Base-by-base conservation (phyloP, 192 early-diverging fungal genomes). In the Backusella luteola region DNA sequence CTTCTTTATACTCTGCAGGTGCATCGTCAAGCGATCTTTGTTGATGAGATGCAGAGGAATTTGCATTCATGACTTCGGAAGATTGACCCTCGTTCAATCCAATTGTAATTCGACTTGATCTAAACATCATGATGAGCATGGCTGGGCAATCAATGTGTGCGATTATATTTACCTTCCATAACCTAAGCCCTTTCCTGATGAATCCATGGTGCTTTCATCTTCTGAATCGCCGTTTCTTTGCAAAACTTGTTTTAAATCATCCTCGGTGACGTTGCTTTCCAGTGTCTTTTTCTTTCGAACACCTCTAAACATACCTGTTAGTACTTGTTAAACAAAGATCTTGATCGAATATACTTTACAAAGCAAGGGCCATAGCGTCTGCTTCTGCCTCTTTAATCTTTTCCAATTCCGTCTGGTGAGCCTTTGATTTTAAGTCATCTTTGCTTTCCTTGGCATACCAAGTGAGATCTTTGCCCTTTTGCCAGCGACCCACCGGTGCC, bases 401-500 rank as follows among this genome's bases (percentile, higher is more conserved):
- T 26, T 69, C 79, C n/a, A 90, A 68, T 71, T 90, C 89, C 21
- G 79, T 76, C 19, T 63, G 21, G 8, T 63, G 8, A 29, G 59
- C 67, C 2, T 83, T 77, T 29, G 11, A 46, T 21, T 72, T 72
- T 29, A 46, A 29, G 23, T 32, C 80, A 6, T 80, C 82, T 3
- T 77, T 82, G 38, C 77, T 79, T 68, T 87, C 85, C 70, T 93
- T 94, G 36, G 87, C 86, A 79, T 94, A 94, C 94, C 92, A 95
- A 5, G 84, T 88, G 23, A 92, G 68, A 81, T 92, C 90, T 26
- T 87, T 86, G n/a, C 86, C 85, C 72, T 90, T 86, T 80, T 91
- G 90, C 93, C 92, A 95, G 19, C 93, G 86, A 3, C 94, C 94
- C 0, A 93, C 91, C 4, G 94, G 92, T 9, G 94, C 94, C 66